A percentile compares a stretch with the other conserved stretches of the same genome.
phyloP scores from a whole-genome alignment of 116 monocot genomes.

The Papilionanthe hybrid region DNA sequence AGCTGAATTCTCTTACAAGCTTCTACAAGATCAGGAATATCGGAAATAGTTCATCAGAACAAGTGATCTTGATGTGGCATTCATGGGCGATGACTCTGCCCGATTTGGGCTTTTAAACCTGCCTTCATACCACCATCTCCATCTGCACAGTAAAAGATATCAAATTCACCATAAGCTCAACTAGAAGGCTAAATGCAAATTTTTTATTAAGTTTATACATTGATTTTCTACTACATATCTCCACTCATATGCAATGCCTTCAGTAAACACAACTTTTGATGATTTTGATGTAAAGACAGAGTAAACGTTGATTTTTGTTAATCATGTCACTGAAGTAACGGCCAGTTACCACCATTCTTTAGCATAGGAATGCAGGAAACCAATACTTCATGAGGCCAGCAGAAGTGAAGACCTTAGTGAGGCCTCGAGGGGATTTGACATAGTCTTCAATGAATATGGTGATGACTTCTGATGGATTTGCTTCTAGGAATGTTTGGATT shows the following conservation, averaged over 20 bases:
- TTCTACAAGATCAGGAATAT: slow-evolving; percentile 16
- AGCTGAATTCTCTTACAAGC: slow-evolving; percentile 58
- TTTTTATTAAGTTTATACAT: slow-evolving; percentile 27
- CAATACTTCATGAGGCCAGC: slow-evolving; percentile 64
- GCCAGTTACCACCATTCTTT: slow-evolving; percentile 72
- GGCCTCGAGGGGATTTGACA: slow-evolving; percentile 43
- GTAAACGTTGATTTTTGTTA: slow-evolving; percentile 46
- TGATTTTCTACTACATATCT: slow-evolving; percentile 84
- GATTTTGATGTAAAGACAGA: slow-evolving; percentile 86
- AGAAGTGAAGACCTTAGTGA: slow-evolving; percentile 53
- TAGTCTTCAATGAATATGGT: slow-evolving; percentile 84
- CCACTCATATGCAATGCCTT: slow-evolving; percentile 92
- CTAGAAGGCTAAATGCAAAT: neutral
- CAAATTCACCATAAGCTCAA: neutral
- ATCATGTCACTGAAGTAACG: slow-evolving; percentile 71
- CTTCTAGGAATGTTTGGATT: slow-evolving; percentile 53
- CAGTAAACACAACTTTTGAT: slow-evolving; percentile 63
- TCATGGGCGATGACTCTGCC: slow-evolving; percentile 67
- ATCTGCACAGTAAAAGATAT: slow-evolving; percentile 31
- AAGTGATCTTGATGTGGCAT: slow-evolving; percentile 45
- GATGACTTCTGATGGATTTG: slow-evolving; percentile 64
- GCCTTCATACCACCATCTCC: slow-evolving; percentile 55
- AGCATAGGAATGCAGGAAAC: slow-evolving; percentile 70
- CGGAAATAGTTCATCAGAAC: slow-evolving; percentile 77
- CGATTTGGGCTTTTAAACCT: slow-evolving; percentile 64